phyloP scores from a whole-genome alignment of 345 rosid genomes.

The Cardamine occulta region DNA sequence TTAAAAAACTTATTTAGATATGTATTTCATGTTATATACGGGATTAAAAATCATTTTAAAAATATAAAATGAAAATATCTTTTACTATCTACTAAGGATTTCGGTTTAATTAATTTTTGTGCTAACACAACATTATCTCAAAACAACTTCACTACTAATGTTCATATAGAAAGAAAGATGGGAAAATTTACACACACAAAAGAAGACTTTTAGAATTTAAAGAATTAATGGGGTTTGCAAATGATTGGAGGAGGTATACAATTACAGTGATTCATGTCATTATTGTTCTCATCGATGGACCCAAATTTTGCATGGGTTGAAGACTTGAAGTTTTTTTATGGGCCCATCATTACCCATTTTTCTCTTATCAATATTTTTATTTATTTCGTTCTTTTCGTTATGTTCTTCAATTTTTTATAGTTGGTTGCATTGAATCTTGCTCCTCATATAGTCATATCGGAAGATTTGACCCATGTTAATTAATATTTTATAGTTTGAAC shows the following conservation, averaged over 20 bases:
- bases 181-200: not conserved
- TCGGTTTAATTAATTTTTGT: no score
- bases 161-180: no score
- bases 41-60: no score
- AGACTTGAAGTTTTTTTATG: not conserved
- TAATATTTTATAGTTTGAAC: not conserved
- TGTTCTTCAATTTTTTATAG: not conserved
- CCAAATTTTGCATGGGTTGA: slow-evolving; percentile 39
- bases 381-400: slow-evolving; percentile 7
- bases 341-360: slow-evolving; percentile 2
- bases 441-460: slow-evolving; percentile 4
- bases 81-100: no score
- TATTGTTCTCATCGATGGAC: slow-evolving; percentile 45
- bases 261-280: slow-evolving; percentile 43
- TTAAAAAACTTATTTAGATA: not conserved
- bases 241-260: slow-evolving; percentile 43
- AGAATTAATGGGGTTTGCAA: slow-evolving; percentile 36
- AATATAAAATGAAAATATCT: no score
- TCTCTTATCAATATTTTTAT: not conserved
- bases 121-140: not conserved
- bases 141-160: no score
- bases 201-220: slow-evolving; percentile 24
- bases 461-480: slow-evolving; percentile 33
- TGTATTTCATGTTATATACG: no score
- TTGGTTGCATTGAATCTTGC: slow-evolving; percentile 44